Conservation (phyloP, 2,329 filamentous ascomycete genomes). For the Chrysoporthe cubensis region DNA sequence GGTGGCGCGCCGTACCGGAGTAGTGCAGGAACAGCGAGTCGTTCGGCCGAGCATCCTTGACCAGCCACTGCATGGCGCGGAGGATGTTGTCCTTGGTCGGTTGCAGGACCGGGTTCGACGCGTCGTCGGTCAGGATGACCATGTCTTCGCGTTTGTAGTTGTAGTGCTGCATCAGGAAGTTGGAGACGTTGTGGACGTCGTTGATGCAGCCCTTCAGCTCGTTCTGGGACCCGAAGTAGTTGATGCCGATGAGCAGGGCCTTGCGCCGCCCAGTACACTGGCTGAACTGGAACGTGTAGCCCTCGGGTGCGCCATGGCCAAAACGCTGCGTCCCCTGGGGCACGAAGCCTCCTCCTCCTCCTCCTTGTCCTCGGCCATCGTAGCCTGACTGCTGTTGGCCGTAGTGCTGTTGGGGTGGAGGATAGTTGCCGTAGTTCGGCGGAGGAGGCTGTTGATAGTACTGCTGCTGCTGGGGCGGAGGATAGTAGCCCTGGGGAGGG, state of each 20-base stretch:
- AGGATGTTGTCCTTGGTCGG: constrained; percentile 79
- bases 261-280: constrained; percentile 75
- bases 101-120: constrained; percentile 68
- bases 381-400: constrained; percentile 15
- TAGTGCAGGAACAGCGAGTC: constrained; percentile 80
- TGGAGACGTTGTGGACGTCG: constrained; percentile 76
- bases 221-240: constrained; percentile 75
- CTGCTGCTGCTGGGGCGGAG: constrained; percentile 7
- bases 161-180: constrained; percentile 69
- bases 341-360: constrained; percentile 33
- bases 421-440: constrained; percentile 28
- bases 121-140: constrained; percentile 78
- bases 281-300: constrained; percentile 76
- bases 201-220: constrained; percentile 81
- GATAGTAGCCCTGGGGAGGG: constrained; percentile 14
- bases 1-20: constrained; percentile 53
- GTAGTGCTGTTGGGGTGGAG: constrained; percentile 16
- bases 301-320: constrained; percentile 68
- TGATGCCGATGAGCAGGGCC: constrained; percentile 78
- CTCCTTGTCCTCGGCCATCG: not conserved
- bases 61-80: constrained; percentile 76
- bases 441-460: constrained; percentile 13
- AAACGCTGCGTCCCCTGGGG: constrained; percentile 59
- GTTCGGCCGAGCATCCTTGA: constrained; percentile 71
- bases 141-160: constrained; percentile 78